Percentiles rank a stretch among this genome's conserved stretches.
phyloP scores from a whole-genome alignment of 129 eudicot genomes.

The Kitagawia praeruptora region DNA sequence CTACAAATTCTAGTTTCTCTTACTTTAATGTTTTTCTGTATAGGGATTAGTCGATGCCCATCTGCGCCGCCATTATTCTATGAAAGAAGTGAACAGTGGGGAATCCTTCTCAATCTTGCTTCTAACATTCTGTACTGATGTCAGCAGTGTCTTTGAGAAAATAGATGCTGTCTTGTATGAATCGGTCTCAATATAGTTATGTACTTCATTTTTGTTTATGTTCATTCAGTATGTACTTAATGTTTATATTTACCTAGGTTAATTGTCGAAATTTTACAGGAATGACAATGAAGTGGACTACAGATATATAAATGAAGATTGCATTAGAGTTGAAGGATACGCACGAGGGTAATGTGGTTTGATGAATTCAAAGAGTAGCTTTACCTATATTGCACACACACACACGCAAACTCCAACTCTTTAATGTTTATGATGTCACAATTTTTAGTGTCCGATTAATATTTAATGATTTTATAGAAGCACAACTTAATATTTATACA shows the following conservation, averaged over 20 bases:
- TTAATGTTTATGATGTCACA: neutral
- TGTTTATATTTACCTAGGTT: neutral
- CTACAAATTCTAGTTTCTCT: neutral
- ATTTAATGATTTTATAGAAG: neutral
- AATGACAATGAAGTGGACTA: neutral
- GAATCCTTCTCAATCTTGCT: neutral
- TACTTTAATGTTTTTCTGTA: neutral
- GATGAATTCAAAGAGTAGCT: neutral
- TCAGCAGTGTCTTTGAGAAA: neutral
- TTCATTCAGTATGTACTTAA: neutral
- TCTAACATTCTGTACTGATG: neutral
- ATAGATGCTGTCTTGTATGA: constrained; percentile 1
- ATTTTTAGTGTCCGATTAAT: neutral
- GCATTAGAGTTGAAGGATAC: neutral
- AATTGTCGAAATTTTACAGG: neutral
- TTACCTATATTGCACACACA: neutral
- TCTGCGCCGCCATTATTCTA: neutral
- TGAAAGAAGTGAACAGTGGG: neutral
- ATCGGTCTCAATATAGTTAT: neutral
- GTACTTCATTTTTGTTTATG: neutral
- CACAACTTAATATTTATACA: neutral
- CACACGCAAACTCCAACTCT: neutral
- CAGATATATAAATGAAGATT: neutral
- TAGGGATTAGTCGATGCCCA: neutral
- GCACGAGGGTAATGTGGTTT: neutral